Evolutionary conservation across 768 basidiomycete species (phyloP), one percentile per base, ranked within the genome.

Genomic region (Tylopilus sp.): DNA sequence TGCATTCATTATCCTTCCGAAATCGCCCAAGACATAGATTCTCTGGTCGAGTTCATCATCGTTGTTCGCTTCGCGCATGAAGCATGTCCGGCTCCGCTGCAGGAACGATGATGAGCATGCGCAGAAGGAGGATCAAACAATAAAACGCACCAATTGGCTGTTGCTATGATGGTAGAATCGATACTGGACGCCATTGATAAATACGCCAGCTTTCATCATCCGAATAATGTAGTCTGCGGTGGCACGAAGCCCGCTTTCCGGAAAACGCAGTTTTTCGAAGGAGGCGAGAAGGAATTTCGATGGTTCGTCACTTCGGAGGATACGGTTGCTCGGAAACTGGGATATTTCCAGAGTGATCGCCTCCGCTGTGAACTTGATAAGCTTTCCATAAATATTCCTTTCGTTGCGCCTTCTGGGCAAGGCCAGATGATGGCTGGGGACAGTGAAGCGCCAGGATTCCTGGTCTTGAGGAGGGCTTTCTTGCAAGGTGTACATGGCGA

Each of bases 111-210:
- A 31, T 57, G 6, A 56, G 40, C 48, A 44, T 40, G 23, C 11
- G 17, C 15, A 30, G 1, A 8, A 36, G n/a, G 5, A 18, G 35
- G 35, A n/a, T 8, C 9, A 2, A n/a, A n/a, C 35, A 18, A 18
- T 11, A 12, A 12, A 20, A 7, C 66, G 73, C 53, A 83, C 83
- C 61, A 86, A 58, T 55, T 87, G 85, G 53, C 82, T 86, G 59
- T 86, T 85, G 38, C 85, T 85, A 51, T 87, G 85, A 50, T 81
- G 80, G 52, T 84, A 86, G 61, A 86, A 86, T 2, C 84, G 78
- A 62, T 85, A 85, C 55, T 85, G 79, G 0, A 75, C 64, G 1
- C 72, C 74, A 53, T 86, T 85, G 57, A 85, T 57, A 57, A 76
- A 77, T 1, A 87, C 51, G 0, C 85, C 85, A 0, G 71, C 68